A percentile compares a stretch with the other conserved stretches of the same genome.
Evolutionary conservation across 208 protist species (phyloP).

Genomic region (Naegleria lovaniensis): DNA sequence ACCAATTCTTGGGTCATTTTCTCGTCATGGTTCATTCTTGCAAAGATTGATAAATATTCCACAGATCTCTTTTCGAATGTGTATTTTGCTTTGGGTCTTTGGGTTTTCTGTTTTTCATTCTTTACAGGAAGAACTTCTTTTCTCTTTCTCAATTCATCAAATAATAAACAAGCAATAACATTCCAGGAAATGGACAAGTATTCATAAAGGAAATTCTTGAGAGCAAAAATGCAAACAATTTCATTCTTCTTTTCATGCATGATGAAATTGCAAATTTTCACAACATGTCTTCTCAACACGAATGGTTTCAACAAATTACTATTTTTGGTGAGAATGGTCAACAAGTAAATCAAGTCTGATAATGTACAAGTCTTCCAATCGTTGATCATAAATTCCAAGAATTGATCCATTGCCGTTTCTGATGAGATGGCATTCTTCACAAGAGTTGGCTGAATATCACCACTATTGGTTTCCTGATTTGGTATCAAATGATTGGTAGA

Average conservation of each 20-base stretch:
- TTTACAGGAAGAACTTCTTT: neutral
- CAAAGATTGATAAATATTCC: too few relatives aligned
- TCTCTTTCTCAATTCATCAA: neutral
- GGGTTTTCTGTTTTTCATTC: neutral
- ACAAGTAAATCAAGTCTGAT: neutral
- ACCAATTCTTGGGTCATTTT: too few relatives aligned
- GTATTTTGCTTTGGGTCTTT: too few relatives aligned
- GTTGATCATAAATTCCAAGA: neutral
- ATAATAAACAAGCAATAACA: neutral
- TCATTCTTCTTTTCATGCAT: neutral
- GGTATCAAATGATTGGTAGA: neutral
- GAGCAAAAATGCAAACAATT: neutral
- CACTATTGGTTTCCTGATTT: neutral
- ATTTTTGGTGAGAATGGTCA: neutral
- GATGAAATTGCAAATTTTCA: neutral
- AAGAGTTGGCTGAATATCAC: neutral
- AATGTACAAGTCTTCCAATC: neutral
- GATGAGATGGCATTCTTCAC: neutral
- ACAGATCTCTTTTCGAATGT: too few relatives aligned
- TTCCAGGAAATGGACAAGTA: neutral
- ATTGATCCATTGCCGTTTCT: neutral
- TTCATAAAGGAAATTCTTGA: neutral
- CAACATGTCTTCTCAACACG: neutral
- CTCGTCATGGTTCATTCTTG: too few relatives aligned
- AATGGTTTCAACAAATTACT: neutral